A percentile compares a stretch with the other conserved stretches of the same genome.
Conservation (phyloP, 306 rosid genomes). For the Vigna trinervia region DNA sequence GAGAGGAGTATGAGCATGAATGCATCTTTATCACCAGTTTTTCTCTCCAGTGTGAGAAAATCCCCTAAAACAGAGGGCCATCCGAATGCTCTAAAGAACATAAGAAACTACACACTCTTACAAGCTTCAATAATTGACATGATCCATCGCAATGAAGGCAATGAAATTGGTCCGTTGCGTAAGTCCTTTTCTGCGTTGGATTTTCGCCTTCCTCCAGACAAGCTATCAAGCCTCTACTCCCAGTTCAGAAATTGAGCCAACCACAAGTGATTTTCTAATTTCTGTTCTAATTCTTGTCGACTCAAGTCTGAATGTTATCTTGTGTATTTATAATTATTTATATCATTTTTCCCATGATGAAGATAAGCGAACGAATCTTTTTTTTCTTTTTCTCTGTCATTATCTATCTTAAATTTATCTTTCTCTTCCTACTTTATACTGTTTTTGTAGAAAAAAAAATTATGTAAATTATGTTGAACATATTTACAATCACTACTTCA, state of each 20-base stretch:
- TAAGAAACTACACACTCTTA: slow-evolving; percentile 59
- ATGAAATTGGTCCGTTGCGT: neutral
- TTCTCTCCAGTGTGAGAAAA: slow-evolving; percentile 46
- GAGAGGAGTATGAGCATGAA: neutral
- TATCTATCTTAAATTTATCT: neutral
- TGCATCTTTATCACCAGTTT: slow-evolving; percentile 51
- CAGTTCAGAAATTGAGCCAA: slow-evolving; percentile 42
- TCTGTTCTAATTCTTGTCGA: neutral
- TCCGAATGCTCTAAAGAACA: slow-evolving; percentile 74
- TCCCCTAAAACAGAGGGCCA: slow-evolving; percentile 72
- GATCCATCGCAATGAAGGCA: slow-evolving; percentile 51
- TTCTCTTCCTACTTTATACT: neutral
- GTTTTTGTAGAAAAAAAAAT: neutral
- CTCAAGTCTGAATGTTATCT: neutral
- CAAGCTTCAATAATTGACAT: slow-evolving; percentile 71
- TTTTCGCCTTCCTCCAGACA: slow-evolving; percentile 54
- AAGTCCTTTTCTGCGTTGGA: slow-evolving; percentile 50
- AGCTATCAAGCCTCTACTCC: slow-evolving; percentile 39
- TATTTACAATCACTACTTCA: neutral
- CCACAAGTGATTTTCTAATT: neutral
- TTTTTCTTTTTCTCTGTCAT: neutral
- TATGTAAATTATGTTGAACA: neutral
- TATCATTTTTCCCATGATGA: too few species aligned
- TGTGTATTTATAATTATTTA: neutral
- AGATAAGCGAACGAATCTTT: too few species aligned